Base-by-base conservation (phyloP, 1,139 yeast species). In the Scheffersomyces titani region DNA sequence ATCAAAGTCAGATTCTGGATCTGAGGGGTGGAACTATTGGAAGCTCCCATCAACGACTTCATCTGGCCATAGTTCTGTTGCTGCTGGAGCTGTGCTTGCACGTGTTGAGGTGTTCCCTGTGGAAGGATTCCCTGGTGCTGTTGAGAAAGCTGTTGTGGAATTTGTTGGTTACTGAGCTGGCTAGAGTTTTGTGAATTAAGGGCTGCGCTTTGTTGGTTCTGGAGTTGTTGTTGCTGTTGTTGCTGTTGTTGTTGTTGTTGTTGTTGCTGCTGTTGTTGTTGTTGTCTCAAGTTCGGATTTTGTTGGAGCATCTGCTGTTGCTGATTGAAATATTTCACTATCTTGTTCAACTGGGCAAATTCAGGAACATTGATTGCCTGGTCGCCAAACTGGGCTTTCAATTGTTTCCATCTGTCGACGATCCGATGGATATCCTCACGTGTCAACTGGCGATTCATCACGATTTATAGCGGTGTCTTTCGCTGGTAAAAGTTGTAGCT, bases 311-410 rank as follows among this genome's bases (percentile, higher is more conserved):
- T 57, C 46, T 59, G 66, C 50, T 78, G 82, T 57, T 78, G 82
- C 56, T 73, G 78, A 51, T 86, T 87, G 57, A 86, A 82, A 54
- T 75, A 78, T 64, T 83, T 83, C 59, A 86, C 74, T 54, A 85
- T 74, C 63, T 81, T 85, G 49, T 87, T 83, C 62, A 86, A 77
- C 60, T 84, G 86, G 50, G 82, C 78, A 67, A 83, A 87, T 70
- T 87, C 90, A 18, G 87, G 87, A 44, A 84, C 84, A 59, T 82
- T 83, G 11, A 80, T 79, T 1, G 87, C 90, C 61, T 81, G 85
- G 51, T 85, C 89, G n/a, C 90, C 90, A 64, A 77, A 84, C 65
- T 86, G 88, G 55, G 78, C 78, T 57, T 85, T 80, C 62, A 87
- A 73, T 66, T 84, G 88, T 62, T 84, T 86, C 89, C 90, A 86